These are phyloP conservation scores for Hibiscus syriacus DNA, from an alignment of 345 rosid species.

Conservation along the genomic window DNA sequence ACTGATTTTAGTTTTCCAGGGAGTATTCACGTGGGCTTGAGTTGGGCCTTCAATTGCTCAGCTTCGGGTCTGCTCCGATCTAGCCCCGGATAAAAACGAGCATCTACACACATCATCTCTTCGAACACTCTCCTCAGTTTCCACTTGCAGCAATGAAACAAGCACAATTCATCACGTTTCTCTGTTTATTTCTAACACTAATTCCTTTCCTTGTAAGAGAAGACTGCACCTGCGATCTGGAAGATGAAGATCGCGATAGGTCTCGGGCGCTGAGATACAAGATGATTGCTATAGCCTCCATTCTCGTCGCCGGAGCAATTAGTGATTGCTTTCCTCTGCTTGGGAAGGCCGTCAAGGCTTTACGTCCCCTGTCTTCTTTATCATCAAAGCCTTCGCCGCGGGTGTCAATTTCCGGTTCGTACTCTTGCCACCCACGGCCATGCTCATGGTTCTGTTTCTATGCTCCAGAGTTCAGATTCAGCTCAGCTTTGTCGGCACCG, in stretches of 20 bases:
- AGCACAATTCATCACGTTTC: neutral
- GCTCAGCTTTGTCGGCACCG: conserved; percentile 41
- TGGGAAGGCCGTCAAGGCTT: conserved; percentile 29
- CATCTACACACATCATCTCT: too few species aligned
- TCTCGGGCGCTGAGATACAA: conserved; percentile 29
- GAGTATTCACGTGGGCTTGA: too few species aligned
- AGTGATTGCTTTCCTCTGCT: conserved; percentile 45
- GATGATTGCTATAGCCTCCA: conserved; percentile 35
- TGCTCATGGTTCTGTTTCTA: conserved; percentile 21
- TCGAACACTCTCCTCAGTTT: too few species aligned
- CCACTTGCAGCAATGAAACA: too few species aligned
- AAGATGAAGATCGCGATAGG: neutral
- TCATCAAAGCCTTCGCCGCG: conserved; percentile 47
- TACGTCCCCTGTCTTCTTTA: conserved; percentile 36
- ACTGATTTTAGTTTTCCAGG: too few species aligned
- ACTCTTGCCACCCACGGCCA: conserved; percentile 38
- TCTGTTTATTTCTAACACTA: neutral
- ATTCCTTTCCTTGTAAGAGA: conserved; percentile 14
- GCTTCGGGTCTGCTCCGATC: too few species aligned
- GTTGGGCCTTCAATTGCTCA: too few species aligned
- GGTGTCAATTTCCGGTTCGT: conserved; percentile 32
- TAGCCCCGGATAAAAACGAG: too few species aligned
- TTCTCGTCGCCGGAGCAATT: conserved; percentile 37
- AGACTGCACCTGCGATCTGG: conserved; percentile 22
- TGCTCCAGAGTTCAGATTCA: neutral